A percentile compares a stretch with the other conserved stretches of the same genome.
phyloP scores from a whole-genome alignment of 1,139 yeast genomes.

The Scheffersomyces titani region DNA sequence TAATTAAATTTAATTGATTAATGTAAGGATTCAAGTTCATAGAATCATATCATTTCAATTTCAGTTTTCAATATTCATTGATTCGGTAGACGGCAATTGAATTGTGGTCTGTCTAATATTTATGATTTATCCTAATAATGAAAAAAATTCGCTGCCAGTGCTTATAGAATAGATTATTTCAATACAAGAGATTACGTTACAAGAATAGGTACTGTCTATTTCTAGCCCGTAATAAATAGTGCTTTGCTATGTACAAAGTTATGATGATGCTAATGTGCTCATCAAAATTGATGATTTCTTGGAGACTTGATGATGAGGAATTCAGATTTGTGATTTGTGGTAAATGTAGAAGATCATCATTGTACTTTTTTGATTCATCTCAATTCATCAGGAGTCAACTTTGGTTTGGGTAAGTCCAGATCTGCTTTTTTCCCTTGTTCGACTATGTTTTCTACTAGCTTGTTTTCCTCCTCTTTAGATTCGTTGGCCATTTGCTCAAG shows the following conservation, averaged over 20 bases:
- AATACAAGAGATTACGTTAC: background rate
- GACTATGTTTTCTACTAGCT: background rate
- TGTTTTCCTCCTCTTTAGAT: slow-evolving; percentile 17
- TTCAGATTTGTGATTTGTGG: background rate
- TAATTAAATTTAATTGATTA: too few relatives aligned
- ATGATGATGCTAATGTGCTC: too few relatives aligned
- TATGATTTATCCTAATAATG: background rate
- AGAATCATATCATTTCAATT: background rate
- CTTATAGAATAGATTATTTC: background rate
- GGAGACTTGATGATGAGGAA: background rate
- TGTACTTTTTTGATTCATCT: background rate
- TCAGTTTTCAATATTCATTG: background rate
- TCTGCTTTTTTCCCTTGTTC: background rate
- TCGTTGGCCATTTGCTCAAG: slow-evolving; percentile 30
- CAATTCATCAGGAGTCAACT: slow-evolving; percentile 4
- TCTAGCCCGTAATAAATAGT: background rate
- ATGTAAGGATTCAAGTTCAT: background rate
- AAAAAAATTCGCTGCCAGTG: background rate
- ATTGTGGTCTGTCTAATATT: background rate
- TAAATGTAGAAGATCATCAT: background rate
- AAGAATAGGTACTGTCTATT: background rate
- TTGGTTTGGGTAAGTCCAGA: slow-evolving; percentile 5
- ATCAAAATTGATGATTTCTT: too few relatives aligned
- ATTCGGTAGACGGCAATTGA: background rate
- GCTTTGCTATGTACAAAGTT: background rate